Base-by-base conservation (phyloP, 1,284 basidiomycete genomes). In the Sanghuangporus baumii region DNA sequence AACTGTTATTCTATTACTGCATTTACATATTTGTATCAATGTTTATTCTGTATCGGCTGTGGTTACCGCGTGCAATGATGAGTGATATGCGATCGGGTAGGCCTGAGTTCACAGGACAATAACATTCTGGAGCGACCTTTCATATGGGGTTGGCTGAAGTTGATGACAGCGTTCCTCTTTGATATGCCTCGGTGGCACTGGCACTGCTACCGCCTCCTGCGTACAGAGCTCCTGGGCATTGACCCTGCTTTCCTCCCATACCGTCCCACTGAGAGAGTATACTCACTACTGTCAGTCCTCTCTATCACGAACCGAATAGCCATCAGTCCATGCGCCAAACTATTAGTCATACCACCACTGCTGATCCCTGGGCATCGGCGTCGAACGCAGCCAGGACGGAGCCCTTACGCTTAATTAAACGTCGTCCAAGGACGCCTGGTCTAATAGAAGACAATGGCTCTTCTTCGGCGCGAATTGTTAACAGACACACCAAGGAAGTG, bases 1-100 rank as follows among this genome's bases (percentile, higher is more conserved):
- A 38, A 56, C 18, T 26, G n/a, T 36, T 41, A 47, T 57, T 41
- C 23, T 57, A 23, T 57, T 57, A 37, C 18, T 41, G 55, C 41
- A 43, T 57, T 38, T 26, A 41, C 38, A 41, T 16, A 41, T 40
- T n/a, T 54, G 52, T 54, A 36, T 54, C 16, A 8, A 23, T 23
- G 18, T 51, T 54, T 37, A 36, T 54, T 36, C 18, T 54, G 31
- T 11, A 8, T 59, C 18, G n/a, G 11, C 12, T 37, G 34, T 59
- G 41, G 38, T 26, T 59, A 59, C 47, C 57, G n/a, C 36, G 40
- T 60, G 52, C 51, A 31, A 26, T 54, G 36, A 43, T 54, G 56
- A 9, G n/a, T n/a, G 14, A 23, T 38, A 36, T 23, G 23, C 38
- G 55, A 41, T 48, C 11, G 16, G 41, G 41, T 26, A 46, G 43